phyloP scores from a whole-genome alignment of 805 yeast genomes.

The Sugiyamaella marilandica region DNA sequence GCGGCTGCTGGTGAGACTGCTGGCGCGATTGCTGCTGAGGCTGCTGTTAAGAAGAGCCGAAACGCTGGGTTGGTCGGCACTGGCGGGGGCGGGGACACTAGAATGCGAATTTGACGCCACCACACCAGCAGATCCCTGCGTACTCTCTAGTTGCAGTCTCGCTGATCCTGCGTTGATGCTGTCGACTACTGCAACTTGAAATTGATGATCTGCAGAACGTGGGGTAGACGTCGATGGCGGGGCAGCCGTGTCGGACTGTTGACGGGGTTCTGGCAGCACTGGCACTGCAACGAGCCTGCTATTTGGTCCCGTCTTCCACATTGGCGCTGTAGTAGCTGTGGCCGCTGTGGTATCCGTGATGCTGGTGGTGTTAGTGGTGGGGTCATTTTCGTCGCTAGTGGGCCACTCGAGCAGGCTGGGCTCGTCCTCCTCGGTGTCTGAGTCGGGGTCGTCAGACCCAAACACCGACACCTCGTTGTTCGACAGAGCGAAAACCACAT shows the following conservation, averaged over 20 bases:
- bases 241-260: no score
- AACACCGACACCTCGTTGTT: slow-evolving; percentile 12
- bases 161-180: slow-evolving; percentile 8
- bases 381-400: neutral
- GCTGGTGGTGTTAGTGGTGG: neutral
- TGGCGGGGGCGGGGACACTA: neutral
- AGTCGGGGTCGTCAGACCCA: slow-evolving; percentile 7
- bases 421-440: slow-evolving; percentile 15
- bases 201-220: no score
- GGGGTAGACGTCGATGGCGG: no score
- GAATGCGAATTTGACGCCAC: neutral
- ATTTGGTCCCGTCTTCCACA: neutral
- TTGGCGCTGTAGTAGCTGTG: no score
- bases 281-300: slow-evolving; percentile 1
- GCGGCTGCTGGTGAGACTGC: neutral
- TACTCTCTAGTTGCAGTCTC: neutral
- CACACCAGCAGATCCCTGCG: neutral
- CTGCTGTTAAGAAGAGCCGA: neutral
- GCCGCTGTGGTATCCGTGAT: no score
- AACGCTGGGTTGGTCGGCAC: neutral
- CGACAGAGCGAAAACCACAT: slow-evolving; percentile 24
- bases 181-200: no score
- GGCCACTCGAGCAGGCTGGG: neutral
- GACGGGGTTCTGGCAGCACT: neutral
- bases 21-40: neutral